phyloP scores from a whole-genome alignment of 176 grass and related monocot genomes.

The Luzula sylvatica region DNA sequence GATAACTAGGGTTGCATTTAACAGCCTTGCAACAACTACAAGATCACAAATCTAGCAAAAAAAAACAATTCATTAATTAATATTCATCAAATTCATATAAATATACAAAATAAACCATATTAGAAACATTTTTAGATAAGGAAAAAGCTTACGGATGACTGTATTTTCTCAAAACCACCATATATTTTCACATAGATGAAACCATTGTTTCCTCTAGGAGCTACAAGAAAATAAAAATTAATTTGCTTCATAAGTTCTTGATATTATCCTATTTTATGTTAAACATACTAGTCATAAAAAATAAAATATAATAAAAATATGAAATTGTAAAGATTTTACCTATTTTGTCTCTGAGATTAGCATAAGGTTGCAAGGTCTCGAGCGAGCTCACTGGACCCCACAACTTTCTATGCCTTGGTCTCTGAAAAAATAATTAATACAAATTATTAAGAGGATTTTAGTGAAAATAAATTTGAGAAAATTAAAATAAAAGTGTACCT shows the following conservation, averaged over 20 bases:
- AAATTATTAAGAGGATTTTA: slow-evolving; percentile 2
- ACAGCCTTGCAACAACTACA: slow-evolving; percentile 73
- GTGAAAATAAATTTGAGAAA: background rate
- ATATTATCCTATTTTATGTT: background rate
- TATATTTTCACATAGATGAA: slow-evolving; percentile 98
- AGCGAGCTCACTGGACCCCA: slow-evolving; percentile 71
- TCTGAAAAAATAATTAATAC: slow-evolving; percentile 50
- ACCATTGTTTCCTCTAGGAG: slow-evolving; percentile 55
- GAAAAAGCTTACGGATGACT: slow-evolving; percentile 86
- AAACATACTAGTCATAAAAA: background rate
- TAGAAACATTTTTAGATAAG: background rate
- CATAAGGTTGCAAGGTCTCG: slow-evolving; percentile 57
- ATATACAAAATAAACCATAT: background rate
- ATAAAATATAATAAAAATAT: slow-evolving; percentile 1
- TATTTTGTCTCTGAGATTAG: slow-evolving; percentile 33
- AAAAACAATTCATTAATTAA: slow-evolving; percentile 24
- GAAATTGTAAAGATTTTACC: slow-evolving; percentile 18
- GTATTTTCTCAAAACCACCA: slow-evolving; percentile 95
- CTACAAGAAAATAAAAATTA: slow-evolving; percentile 37
- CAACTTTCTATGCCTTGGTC: slow-evolving; percentile 47
- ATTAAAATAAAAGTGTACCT: slow-evolving; percentile 25
- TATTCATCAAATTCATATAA: slow-evolving; percentile 7
- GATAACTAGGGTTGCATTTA: slow-evolving; percentile 96
- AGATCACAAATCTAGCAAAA: slow-evolving; percentile 97
- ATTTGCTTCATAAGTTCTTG: slow-evolving; percentile 1